phyloP scores from a whole-genome alignment of 352 stramenopile genomes.

The Pilasporangium apinafurcum region DNA sequence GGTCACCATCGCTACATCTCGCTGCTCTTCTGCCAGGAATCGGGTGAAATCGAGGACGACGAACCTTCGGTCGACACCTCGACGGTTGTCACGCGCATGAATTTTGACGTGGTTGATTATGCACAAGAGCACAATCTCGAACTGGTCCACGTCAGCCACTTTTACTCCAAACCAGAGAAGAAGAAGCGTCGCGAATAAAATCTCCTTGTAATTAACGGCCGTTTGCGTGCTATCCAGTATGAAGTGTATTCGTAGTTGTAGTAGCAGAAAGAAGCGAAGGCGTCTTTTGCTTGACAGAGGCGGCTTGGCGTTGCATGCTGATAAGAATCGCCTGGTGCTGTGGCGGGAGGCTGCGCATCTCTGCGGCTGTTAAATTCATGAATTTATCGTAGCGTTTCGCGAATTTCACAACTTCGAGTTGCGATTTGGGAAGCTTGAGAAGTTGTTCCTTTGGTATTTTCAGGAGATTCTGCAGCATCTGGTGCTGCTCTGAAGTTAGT shows the following conservation, averaged over 20 bases:
- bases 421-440: conserved; percentile 19
- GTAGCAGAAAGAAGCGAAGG: too few relatives aligned
- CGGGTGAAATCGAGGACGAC: not conserved
- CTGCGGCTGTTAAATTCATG: conserved; percentile 15
- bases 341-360: conserved; percentile 24
- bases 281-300: not conserved
- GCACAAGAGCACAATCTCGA: conserved; percentile 18
- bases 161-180: conserved; percentile 30
- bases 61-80: too few relatives aligned
- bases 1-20: conserved; percentile 57
- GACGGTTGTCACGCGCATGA: conserved; percentile 34
- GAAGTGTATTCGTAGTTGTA: too few relatives aligned
- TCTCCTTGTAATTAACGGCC: too few relatives aligned
- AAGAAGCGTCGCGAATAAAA: too few relatives aligned
- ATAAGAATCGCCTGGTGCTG: conserved; percentile 35
- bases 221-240: too few relatives aligned
- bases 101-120: conserved; percentile 45
- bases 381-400: conserved; percentile 47
- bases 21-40: conserved; percentile 35
- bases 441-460: conserved; percentile 25
- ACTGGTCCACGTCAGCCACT: conserved; percentile 23
- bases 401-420: conserved; percentile 47
- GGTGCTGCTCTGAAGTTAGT: conserved; percentile 23
- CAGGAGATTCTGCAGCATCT: conserved; percentile 31
- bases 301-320: conserved; percentile 16